Conservation (phyloP, 1,284 basidiomycete genomes). For the Hortiboletus rubellus region DNA sequence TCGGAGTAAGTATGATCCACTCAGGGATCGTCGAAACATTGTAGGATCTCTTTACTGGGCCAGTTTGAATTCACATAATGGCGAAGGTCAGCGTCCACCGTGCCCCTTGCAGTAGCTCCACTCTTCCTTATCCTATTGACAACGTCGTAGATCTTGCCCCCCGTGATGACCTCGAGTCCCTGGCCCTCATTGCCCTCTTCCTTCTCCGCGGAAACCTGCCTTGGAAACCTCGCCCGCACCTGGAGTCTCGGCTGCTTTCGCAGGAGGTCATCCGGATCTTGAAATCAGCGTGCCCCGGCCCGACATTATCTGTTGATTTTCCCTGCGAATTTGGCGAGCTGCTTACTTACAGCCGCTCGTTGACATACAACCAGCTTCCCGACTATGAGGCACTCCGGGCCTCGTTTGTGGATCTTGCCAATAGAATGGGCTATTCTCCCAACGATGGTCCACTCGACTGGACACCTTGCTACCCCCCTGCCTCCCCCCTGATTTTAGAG, state of each 20-base stretch:
- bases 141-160: not conserved
- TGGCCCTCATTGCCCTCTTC: not conserved
- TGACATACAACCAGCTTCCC: not conserved
- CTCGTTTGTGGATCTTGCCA: not conserved
- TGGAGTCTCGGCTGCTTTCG: not conserved
- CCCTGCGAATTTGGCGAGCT: slow-evolving; percentile 2
- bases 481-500: not conserved
- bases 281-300: slow-evolving; percentile 1
- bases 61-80: slow-evolving; percentile 2
- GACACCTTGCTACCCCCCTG: not conserved
- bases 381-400: slow-evolving; percentile 1
- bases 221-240: slow-evolving; percentile 2
- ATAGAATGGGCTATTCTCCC: not conserved
- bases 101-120: not conserved
- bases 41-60: slow-evolving; percentile 1
- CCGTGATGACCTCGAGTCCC: slow-evolving; percentile 3
- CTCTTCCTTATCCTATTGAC: not conserved
- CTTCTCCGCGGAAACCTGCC: slow-evolving; percentile 5
- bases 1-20: not conserved
- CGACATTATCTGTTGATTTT: not conserved
- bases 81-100: not conserved
- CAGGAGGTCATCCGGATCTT: not conserved
- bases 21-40: not conserved
- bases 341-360: not conserved
- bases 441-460: slow-evolving; percentile 1